Evolutionary conservation across 2,329 filamentous ascomycete genomes (phyloP), one percentile per base, ranked within the genome.

Genomic region (Cyphellophora attinorum): DNA sequence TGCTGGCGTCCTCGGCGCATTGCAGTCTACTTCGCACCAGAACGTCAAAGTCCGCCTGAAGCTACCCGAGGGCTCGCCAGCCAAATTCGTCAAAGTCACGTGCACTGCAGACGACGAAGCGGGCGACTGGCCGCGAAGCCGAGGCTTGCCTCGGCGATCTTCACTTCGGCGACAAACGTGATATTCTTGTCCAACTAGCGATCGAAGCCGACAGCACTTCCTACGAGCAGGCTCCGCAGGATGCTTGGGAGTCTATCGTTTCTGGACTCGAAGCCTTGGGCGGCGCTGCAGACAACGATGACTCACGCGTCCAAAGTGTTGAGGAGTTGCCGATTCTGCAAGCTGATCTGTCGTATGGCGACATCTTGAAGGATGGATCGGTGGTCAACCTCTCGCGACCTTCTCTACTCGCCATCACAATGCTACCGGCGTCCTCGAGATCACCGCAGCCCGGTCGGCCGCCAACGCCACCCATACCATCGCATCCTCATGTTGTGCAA

Each of bases 71-170:
- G 91, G 91, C 13, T 98, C 91, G 3, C 91, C 89, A 0, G 91
- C 91, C 50, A 95, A 94, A 55, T 98, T 98, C 56, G 85, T 95
- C 57, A 98, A 98, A 64, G 96, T 98, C 52, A 95, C 91, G 91
- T 34, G 91, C 89, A 4, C 67, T 98, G 39, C 88, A 96, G 55
- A 93, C 93, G 43, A 96, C 89, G 3, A 98, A 95, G 67, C 81
- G 91, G 41, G 91, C 89, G 11, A 93, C 88, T 15, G 91, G 91
- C 8, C 80, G 86, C 33, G 91, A 96, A 58, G 91, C 89, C 0
- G 91, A 98, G 61, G 89, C 88, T 6, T 80, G 83, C 1, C 66
- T 98, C 15, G 91, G 91, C 21, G 91, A 98, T 58, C 66, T 98
- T 33, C 76, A 88, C 30, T 96, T 96, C 53, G 91, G 91, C 21